Evolutionary conservation across 1,284 basidiomycete species (phyloP).

Genomic region (Ganoderma boninense): DNA sequence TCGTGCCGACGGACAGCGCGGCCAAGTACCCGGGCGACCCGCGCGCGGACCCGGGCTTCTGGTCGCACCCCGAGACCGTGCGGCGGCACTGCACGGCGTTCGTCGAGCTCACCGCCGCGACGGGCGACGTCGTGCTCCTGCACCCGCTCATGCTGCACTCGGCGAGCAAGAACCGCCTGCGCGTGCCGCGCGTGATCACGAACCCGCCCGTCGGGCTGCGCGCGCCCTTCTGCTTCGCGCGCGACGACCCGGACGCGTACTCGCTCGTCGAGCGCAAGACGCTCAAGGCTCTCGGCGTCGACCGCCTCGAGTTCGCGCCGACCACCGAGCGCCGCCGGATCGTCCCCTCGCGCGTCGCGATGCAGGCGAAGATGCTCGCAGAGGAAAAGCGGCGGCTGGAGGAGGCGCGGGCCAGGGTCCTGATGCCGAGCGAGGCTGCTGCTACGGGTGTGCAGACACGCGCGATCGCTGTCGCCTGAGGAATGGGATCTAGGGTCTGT

Average conservation of each 20-base stretch:
- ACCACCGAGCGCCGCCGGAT: slow-evolving; percentile 39
- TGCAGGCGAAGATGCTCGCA: slow-evolving; percentile 44
- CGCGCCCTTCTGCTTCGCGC: slow-evolving; percentile 61
- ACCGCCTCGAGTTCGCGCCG: slow-evolving; percentile 51
- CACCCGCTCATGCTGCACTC: slow-evolving; percentile 73
- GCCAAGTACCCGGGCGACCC: slow-evolving; percentile 44
- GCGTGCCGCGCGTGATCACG: slow-evolving; percentile 63
- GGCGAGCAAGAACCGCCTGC: slow-evolving; percentile 65
- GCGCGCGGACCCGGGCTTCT: slow-evolving; percentile 51
- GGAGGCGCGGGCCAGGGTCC: slow-evolving; percentile 23
- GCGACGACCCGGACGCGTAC: slow-evolving; percentile 52
- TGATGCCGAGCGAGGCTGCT: slow-evolving; percentile 7
- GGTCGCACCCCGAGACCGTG: slow-evolving; percentile 50
- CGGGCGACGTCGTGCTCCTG: slow-evolving; percentile 68
- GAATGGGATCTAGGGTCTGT: not conserved
- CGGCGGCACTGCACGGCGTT: slow-evolving; percentile 56
- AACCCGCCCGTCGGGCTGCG: slow-evolving; percentile 65
- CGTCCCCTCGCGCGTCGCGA: slow-evolving; percentile 39
- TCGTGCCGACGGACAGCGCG: slow-evolving; percentile 52
- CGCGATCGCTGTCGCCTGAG: slow-evolving; percentile 37
- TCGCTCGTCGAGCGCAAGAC: slow-evolving; percentile 63
- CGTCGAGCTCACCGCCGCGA: slow-evolving; percentile 62
- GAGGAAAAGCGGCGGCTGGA: slow-evolving; percentile 44
- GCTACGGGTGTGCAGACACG: slow-evolving; percentile 11
- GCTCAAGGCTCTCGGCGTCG: slow-evolving; percentile 57